Evolutionary conservation across 495 filamentous ascomycete genomes (phyloP).

Genomic region (Elaphomyces granulatus): DNA sequence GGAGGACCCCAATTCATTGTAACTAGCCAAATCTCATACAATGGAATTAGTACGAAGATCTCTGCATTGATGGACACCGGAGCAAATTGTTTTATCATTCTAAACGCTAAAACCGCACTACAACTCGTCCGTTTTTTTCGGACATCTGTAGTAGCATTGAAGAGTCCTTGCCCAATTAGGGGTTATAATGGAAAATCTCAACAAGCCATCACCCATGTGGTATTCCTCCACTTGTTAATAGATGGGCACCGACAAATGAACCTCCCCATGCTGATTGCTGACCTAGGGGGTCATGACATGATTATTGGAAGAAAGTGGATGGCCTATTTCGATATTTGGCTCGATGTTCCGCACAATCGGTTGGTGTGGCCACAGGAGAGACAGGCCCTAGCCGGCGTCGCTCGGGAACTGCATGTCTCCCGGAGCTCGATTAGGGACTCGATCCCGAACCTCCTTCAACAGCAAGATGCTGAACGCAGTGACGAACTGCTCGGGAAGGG

Average conservation of each 20-base stretch:
- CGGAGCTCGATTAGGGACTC: too few species aligned
- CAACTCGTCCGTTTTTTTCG: not conserved
- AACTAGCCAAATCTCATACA: constrained; percentile 2
- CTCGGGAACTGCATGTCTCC: too few species aligned
- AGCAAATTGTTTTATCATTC: too few species aligned
- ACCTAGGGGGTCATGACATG: constrained; percentile 3
- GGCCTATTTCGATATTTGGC: not conserved
- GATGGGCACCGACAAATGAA: not conserved
- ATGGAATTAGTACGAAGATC: not conserved
- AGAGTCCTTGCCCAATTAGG: constrained; percentile 11
- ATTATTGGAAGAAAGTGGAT: constrained; percentile 3
- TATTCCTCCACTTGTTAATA: not conserved
- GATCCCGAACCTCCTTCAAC: too few species aligned
- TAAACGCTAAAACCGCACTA: too few species aligned
- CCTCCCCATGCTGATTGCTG: constrained; percentile 1
- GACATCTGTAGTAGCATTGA: not conserved
- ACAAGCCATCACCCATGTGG: constrained; percentile 1
- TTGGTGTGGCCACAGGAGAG: not conserved
- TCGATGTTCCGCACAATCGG: not conserved
- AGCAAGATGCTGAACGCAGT: not conserved
- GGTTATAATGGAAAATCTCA: constrained; percentile 18
- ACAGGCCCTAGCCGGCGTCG: too few species aligned
- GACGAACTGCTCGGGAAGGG: too few species aligned
- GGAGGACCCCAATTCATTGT: constrained; percentile 2
- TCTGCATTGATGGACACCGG: not conserved